Base-by-base conservation (phyloP, 1,284 basidiomycete species). In the Pseudozyma sp. region DNA sequence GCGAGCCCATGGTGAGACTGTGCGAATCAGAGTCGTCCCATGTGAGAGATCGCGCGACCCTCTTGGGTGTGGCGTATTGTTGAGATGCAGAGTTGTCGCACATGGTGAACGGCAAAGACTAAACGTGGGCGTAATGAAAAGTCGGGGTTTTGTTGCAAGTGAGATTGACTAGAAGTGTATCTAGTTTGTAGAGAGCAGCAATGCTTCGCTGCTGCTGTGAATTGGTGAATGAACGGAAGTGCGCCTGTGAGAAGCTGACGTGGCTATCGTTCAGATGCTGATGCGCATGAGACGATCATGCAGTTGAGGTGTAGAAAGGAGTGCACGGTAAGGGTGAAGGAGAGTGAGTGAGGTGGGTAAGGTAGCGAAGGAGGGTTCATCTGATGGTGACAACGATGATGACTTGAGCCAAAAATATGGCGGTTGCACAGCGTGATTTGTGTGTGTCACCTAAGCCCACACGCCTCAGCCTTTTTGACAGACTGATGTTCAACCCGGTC, bases 11-110 rank as follows among this genome's bases (percentile, higher is more conserved):
- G 43, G 60, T 54, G 31, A 62, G 52, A 34, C 51, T 60, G 25
- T 61, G 63, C 40, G 57, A 39, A 39, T 64, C 72, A 36, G 57
- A 50, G 12, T 75, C 63, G 42, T 70, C 60, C 61, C 56, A 70
- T 0, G 67, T 70, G 18, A 67, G 67, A 9, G 67, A 54, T 13
- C 68, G 67, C 43, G 54, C 16, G 10, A 59, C 51, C 68, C 47
- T 69, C 21, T 66, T 63, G 12, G 72, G 72, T 3, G 64, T 71
- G 21, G 57, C 64, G 55, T 68, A 76, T 51, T 68, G 57, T 60
- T 76, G 72, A 16, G 63, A 51, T 14, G 65, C 18, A 42, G 35
- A 45, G 54, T 48, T 43, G 50, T 52, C 58, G 43, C 58, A 40
- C 68, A 65, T 70, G 35, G 18, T 54, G 49, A 51, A 50, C 16